These are phyloP conservation scores for Aquilaria agallochum DNA, from an alignment of 441 rosid genomes.

Conservation along the genomic window DNA sequence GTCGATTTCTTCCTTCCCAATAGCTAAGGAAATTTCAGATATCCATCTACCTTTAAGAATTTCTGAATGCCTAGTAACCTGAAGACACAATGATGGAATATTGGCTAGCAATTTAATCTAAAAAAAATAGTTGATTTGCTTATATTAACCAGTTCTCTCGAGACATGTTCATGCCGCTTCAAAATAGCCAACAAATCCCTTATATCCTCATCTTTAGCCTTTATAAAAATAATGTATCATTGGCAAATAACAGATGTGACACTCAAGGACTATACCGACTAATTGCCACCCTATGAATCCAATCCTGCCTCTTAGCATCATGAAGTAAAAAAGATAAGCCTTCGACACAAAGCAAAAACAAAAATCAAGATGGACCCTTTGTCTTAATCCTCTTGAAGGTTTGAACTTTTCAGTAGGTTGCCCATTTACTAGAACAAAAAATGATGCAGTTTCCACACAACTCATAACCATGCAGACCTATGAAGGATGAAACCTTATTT, in stretches of 20 bases:
- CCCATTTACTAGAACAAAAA: not conserved
- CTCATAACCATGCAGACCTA: not conserved
- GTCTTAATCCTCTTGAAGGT: not conserved
- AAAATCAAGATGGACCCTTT: not conserved
- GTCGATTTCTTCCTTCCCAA: too few relatives aligned
- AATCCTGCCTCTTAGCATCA: not conserved
- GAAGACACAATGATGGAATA: too few relatives aligned
- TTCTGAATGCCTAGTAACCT: not conserved
- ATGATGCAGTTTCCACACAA: not conserved
- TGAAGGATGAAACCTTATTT: not conserved
- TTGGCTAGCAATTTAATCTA: not conserved
- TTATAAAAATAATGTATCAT: not conserved
- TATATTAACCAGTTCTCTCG: not conserved
- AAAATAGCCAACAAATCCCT: not conserved
- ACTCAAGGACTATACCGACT: not conserved
- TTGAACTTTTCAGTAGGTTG: not conserved
- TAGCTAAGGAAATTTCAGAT: too few relatives aligned
- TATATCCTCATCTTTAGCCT: not conserved
- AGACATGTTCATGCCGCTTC: not conserved
- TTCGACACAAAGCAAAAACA: not conserved
- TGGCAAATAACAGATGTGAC: constrained; percentile 8
- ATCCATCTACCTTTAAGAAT: too few relatives aligned
- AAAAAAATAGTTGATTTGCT: not conserved
- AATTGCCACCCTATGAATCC: not conserved
- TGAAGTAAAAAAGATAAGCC: not conserved